These are phyloP conservation scores for Backusella mclennaniae DNA, from an alignment of 192 early-diverging fungal species.

Conservation along the genomic window DNA sequence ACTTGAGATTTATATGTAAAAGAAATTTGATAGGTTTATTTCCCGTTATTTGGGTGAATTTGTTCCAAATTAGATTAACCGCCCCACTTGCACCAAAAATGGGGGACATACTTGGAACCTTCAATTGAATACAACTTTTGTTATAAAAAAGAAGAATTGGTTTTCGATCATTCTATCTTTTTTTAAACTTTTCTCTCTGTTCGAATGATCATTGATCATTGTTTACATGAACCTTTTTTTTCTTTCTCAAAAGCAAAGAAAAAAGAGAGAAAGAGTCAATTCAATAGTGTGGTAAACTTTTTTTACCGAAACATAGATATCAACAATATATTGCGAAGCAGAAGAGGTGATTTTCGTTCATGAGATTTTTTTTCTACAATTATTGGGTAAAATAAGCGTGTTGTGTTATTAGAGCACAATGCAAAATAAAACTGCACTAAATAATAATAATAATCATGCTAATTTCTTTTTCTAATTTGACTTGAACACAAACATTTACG, in stretches of 20 bases:
- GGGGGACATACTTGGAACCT: neutral
- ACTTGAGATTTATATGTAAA: neutral
- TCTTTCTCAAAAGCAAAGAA: neutral
- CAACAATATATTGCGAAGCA: neutral
- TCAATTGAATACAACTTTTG: neutral
- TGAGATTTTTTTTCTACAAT: neutral
- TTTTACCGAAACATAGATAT: neutral
- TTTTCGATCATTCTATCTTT: neutral
- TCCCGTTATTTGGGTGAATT: constrained; percentile 1
- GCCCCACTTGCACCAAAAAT: constrained; percentile 3
- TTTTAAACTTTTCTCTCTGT: neutral
- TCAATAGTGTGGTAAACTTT: neutral
- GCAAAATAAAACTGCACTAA: neutral
- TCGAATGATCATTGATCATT: too few relatives aligned
- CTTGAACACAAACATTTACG: neutral
- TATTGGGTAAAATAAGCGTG: neutral
- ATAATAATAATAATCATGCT: neutral
- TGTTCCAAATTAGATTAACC: neutral
- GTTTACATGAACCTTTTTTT: too few relatives aligned
- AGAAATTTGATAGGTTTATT: neutral
- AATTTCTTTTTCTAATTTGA: neutral
- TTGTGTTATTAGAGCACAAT: neutral
- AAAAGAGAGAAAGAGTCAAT: too few relatives aligned
- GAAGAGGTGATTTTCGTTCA: too few relatives aligned
- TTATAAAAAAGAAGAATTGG: neutral